A percentile compares a stretch with the other conserved stretches of the same genome.
These are phyloP conservation scores for Tricholomella constricta DNA, from an alignment of 768 basidiomycete genomes.

Conservation along the genomic window DNA sequence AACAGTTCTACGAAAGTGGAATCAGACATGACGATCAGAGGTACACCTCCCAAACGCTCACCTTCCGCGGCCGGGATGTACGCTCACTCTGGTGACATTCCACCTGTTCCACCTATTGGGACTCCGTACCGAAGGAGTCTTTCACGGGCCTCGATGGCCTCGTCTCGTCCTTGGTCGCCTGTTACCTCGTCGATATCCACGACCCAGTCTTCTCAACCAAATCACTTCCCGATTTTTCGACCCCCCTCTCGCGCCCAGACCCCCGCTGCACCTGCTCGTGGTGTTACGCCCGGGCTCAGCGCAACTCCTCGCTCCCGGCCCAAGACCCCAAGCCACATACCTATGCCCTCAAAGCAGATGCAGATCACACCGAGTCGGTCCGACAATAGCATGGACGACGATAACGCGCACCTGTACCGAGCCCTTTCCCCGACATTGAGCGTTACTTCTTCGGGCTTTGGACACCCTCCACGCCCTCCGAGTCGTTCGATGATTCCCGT, in stretches of 20 bases:
- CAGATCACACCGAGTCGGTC: slow-evolving; percentile 28
- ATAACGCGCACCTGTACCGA: slow-evolving; percentile 49
- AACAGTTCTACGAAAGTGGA: slow-evolving; percentile 82
- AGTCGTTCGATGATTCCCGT: slow-evolving; percentile 85
- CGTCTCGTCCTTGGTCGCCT: slow-evolving; percentile 82
- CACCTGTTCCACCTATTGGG: slow-evolving; percentile 48
- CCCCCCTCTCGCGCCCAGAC: slow-evolving; percentile 65
- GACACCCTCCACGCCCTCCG: slow-evolving; percentile 70
- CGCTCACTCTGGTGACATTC: slow-evolving; percentile 34
- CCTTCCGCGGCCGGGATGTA: slow-evolving; percentile 49
- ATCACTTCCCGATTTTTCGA: slow-evolving; percentile 41
- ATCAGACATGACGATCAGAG: slow-evolving; percentile 51
- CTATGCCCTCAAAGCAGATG: slow-evolving; percentile 55
- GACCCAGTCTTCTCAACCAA: slow-evolving; percentile 52
- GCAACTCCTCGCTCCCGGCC: slow-evolving; percentile 69
- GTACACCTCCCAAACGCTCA: slow-evolving; percentile 50
- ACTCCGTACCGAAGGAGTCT: slow-evolving; percentile 63
- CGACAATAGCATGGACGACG: slow-evolving; percentile 36
- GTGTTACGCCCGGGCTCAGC: slow-evolving; percentile 35
- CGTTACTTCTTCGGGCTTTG: slow-evolving; percentile 39
- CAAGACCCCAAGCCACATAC: slow-evolving; percentile 81
- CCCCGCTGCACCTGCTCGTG: slow-evolving; percentile 38
- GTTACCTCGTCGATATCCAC: slow-evolving; percentile 72
- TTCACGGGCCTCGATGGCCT: slow-evolving; percentile 74
- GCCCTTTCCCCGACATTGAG: slow-evolving; percentile 64